Conservation (phyloP, 345 rosid species). For the Citrus unshiu region DNA sequence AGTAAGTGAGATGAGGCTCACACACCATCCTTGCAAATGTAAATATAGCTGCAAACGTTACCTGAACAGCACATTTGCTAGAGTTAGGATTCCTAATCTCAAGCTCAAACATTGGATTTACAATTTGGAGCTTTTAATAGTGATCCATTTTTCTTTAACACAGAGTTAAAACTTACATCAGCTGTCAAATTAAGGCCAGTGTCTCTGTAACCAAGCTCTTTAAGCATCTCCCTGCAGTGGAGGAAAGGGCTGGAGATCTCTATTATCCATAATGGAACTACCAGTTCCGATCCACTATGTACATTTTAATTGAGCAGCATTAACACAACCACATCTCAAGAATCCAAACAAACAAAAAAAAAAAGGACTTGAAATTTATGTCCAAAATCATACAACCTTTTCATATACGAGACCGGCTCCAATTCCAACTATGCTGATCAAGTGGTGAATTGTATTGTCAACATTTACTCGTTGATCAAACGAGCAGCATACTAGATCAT, state of each 20-base stretch:
- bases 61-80: neutral
- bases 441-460: conserved; percentile 71
- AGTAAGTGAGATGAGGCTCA: conserved; percentile 46
- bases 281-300: conserved; percentile 67
- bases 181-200: conserved; percentile 62
- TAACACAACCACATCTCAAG: neutral
- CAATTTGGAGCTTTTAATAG: neutral
- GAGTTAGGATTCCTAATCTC: neutral
- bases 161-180: conserved; percentile 43
- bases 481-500: conserved; percentile 60
- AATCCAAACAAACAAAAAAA: no score
- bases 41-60: conserved; percentile 39
- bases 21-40: conserved; percentile 50
- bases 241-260: conserved; percentile 91
- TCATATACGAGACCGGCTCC: conserved; percentile 53
- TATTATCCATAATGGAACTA: conserved; percentile 65
- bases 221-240: conserved; percentile 70
- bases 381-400: conserved; percentile 28
- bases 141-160: neutral
- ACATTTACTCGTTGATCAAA: conserved; percentile 41
- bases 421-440: conserved; percentile 75
- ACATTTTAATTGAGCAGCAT: neutral
- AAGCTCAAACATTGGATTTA: neutral
- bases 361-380: neutral
- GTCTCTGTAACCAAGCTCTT: conserved; percentile 75